phyloP scores from a whole-genome alignment of 78 protist genomes.

The Carpediemonas membranifera region DNA sequence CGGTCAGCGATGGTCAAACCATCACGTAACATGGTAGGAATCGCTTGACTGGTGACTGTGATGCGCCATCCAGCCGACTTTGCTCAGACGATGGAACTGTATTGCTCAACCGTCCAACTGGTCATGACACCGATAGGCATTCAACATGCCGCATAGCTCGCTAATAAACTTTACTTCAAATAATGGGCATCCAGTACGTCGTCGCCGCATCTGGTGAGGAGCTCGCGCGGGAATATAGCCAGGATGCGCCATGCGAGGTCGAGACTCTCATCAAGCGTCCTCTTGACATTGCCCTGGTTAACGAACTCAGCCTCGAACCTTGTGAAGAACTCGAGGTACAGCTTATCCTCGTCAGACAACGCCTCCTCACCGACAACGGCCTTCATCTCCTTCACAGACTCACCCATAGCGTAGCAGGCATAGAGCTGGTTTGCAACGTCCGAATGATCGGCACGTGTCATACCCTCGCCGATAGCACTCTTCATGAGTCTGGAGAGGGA shows the following conservation, averaged over 20 bases:
- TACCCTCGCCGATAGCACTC: constrained; percentile 81
- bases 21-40: no score
- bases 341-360: constrained; percentile 78
- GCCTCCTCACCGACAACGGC: constrained; percentile 99
- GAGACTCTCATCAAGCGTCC: constrained; percentile 79
- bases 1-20: no score
- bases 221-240: constrained; percentile 83
- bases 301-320: constrained; percentile 88
- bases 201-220: no score
- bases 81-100: no score
- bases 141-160: no score
- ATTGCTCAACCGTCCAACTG: no score
- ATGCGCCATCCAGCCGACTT: no score
- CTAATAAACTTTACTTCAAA: no score
- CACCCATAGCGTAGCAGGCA: constrained; percentile 97
- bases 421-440: constrained; percentile 96
- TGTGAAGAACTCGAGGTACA: constrained; percentile 88
- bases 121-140: no score
- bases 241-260: constrained; percentile 94
- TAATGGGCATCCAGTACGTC: no score
- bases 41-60: no score
- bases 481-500: constrained; percentile 99
- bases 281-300: constrained; percentile 72
- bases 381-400: constrained; percentile 88
- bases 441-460: constrained; percentile 93